Conservation (phyloP, 169 alveolate genomes). For the Plasmodium chabaudi region DNA sequence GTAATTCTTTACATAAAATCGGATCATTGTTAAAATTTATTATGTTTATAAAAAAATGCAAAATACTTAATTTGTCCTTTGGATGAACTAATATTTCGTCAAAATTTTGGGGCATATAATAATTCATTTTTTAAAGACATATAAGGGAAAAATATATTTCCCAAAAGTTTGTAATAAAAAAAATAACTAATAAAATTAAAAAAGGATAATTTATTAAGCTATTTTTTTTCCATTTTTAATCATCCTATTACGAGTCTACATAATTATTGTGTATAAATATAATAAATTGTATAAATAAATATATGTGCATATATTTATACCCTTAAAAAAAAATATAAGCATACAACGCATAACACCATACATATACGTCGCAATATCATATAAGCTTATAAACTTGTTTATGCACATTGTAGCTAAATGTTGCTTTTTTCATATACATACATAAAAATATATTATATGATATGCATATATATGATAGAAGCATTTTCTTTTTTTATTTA, state of each 20-base stretch:
- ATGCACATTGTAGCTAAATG: too few relatives aligned
- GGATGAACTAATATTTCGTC: conserved; percentile 56
- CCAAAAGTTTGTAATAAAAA: neutral
- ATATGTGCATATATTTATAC: neutral
- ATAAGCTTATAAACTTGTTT: too few relatives aligned
- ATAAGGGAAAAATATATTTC: neutral
- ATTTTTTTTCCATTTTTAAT: too few relatives aligned
- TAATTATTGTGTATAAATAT: neutral
- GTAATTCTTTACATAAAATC: conserved; percentile 63
- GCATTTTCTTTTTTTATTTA: too few relatives aligned
- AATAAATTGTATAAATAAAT: neutral
- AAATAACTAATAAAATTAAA: neutral
- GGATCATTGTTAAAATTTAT: conserved; percentile 75
- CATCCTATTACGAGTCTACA: conserved; percentile 6
- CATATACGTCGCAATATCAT: too few relatives aligned
- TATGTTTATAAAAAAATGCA: conserved; percentile 44
- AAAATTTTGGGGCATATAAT: conserved; percentile 71
- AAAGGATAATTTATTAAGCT: neutral
- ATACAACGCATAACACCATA: too few relatives aligned
- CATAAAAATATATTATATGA: too few relatives aligned
- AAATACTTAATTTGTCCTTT: conserved; percentile 48
- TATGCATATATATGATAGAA: too few relatives aligned
- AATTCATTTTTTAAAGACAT: conserved; percentile 21
- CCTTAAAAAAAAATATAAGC: neutral
- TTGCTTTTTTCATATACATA: too few relatives aligned